phyloP scores from a whole-genome alignment of 768 basidiomycete species.

The Suillus cothurnatus region DNA sequence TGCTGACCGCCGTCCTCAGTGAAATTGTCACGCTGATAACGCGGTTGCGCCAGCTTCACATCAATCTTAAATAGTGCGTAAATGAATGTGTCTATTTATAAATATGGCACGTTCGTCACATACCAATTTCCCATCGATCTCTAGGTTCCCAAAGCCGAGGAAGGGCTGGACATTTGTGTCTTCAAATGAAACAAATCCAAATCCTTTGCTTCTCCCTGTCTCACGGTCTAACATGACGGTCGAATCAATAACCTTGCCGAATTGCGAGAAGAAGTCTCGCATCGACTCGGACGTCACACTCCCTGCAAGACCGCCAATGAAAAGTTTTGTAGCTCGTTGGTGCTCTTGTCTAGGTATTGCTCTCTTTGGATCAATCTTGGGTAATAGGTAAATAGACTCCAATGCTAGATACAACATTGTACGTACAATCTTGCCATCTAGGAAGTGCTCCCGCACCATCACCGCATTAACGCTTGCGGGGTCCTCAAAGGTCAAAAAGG shows the following conservation, averaged over 20 bases:
- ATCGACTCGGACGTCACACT: conserved; percentile 93
- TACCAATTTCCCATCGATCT: conserved; percentile 95
- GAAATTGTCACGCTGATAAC: conserved; percentile 73
- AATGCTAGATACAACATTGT: conserved; percentile 28
- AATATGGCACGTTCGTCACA: conserved; percentile 29
- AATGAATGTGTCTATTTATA: neutral
- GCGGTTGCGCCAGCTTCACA: conserved; percentile 94
- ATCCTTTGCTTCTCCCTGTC: conserved; percentile 93
- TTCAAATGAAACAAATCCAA: conserved; percentile 96
- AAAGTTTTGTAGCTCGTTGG: conserved; percentile 89
- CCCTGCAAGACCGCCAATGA: conserved; percentile 92
- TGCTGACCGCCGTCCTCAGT: conserved; percentile 45
- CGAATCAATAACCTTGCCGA: conserved; percentile 94
- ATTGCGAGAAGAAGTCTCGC: conserved; percentile 91
- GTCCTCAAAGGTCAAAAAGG: conserved; percentile 95
- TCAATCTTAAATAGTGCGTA: conserved; percentile 67
- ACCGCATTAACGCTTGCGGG: conserved; percentile 93
- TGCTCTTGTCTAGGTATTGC: conserved; percentile 97
- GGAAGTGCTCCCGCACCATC: conserved; percentile 91
- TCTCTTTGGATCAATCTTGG: conserved; percentile 98
- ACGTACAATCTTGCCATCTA: conserved; percentile 96
- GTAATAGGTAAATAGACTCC: conserved; percentile 15
- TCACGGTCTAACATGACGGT: conserved; percentile 99
- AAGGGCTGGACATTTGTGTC: conserved; percentile 89
- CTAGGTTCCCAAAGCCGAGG: conserved; percentile 84